Evolutionary conservation across 352 stramenopile species (phyloP).

Genomic region (Aphanomyces stellatus): DNA sequence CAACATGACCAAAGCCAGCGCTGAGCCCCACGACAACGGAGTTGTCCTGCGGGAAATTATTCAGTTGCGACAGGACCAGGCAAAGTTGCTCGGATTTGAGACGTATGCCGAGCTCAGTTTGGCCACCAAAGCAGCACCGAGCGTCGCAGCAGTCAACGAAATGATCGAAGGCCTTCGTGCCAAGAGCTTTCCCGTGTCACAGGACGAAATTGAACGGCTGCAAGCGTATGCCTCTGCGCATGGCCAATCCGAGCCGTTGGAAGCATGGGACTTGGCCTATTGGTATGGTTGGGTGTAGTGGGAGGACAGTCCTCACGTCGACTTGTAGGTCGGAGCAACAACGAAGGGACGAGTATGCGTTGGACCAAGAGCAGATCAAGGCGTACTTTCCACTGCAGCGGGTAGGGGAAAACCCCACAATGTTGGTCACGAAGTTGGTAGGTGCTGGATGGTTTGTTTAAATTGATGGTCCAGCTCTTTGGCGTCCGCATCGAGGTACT

Average conservation of each 20-base stretch:
- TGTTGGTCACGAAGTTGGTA: constrained; percentile 11
- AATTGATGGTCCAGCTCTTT: constrained; percentile 91
- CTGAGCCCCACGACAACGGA: constrained; percentile 87
- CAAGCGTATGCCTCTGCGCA: constrained; percentile 74
- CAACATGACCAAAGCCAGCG: constrained; percentile 87
- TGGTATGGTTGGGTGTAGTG: constrained; percentile 70
- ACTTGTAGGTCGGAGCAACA: constrained; percentile 81
- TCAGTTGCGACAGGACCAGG: constrained; percentile 85
- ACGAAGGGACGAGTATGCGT: constrained; percentile 92
- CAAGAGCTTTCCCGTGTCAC: constrained; percentile 87
- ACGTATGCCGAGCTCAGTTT: constrained; percentile 92
- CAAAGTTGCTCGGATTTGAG: constrained; percentile 87
- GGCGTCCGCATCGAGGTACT: constrained; percentile 83
- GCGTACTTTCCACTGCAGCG: constrained; percentile 95
- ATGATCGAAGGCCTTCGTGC: constrained; percentile 90
- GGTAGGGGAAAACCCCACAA: constrained; percentile 33
- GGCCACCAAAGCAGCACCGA: constrained; percentile 94
- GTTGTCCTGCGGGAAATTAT: constrained; percentile 92
- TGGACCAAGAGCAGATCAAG: constrained; percentile 96
- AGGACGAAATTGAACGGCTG: constrained; percentile 88
- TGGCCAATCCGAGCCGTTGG: constrained; percentile 68
- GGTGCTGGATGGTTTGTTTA: constrained; percentile 92
- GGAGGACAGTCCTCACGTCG: not conserved
- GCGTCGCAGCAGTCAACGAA: constrained; percentile 86
- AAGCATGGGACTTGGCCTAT: constrained; percentile 92